Conservation (phyloP, 257 asterid genomes). For the Paraleonurus japonicus region DNA sequence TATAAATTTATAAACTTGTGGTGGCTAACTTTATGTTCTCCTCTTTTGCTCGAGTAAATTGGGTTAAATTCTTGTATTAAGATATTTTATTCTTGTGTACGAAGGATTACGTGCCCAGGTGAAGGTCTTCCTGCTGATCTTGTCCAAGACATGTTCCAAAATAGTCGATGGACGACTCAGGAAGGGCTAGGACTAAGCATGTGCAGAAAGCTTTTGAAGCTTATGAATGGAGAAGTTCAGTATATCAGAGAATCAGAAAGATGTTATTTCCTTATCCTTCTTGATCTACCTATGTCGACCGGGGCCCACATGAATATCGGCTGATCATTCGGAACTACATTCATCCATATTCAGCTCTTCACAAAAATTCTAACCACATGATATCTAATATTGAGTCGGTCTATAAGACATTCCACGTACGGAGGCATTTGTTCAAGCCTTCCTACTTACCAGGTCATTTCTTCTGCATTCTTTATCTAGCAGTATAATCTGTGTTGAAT, state of each 20-base stretch:
- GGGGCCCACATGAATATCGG: slow-evolving; percentile 33
- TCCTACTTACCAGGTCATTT: slow-evolving; percentile 20
- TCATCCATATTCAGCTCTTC: not conserved
- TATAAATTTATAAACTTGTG: not conserved
- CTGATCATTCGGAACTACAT: slow-evolving; percentile 12
- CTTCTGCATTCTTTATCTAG: slow-evolving; percentile 1
- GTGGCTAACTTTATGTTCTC: not conserved
- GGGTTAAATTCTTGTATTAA: not conserved
- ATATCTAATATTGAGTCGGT: not conserved
- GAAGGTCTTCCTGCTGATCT: slow-evolving; percentile 84
- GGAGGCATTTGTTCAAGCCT: not conserved
- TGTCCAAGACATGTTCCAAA: slow-evolving; percentile 81
- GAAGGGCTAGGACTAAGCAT: slow-evolving; percentile 81
- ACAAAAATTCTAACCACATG: not conserved
- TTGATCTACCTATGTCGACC: slow-evolving; percentile 53
- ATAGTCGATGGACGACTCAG: slow-evolving; percentile 60
- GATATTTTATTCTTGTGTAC: slow-evolving; percentile 11
- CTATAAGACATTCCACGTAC: not conserved
- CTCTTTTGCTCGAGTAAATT: not conserved
- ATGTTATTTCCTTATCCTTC: slow-evolving; percentile 55
- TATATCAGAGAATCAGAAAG: slow-evolving; percentile 78
- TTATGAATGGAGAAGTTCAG: slow-evolving; percentile 86
- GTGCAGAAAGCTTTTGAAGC: slow-evolving; percentile 72
- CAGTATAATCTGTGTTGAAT: not conserved
- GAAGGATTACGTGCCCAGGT: slow-evolving; percentile 81